Evolutionary conservation across 495 filamentous ascomycete genomes (phyloP).

Genomic region (Trichoderma asperelloides): DNA sequence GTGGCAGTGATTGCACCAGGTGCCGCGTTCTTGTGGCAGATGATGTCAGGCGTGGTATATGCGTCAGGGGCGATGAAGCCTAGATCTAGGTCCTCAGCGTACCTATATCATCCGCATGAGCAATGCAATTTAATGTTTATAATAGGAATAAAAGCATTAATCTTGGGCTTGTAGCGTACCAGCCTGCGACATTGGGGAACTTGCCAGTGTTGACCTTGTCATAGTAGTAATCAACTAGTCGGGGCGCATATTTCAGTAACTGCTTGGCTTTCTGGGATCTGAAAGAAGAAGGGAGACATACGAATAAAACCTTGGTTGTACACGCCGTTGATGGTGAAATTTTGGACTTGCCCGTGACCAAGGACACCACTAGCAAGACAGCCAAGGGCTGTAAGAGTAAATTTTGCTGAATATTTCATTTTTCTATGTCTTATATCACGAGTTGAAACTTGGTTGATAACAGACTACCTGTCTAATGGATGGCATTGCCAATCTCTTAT

Average conservation of each 20-base stretch:
- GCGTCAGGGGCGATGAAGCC: conserved; percentile 24
- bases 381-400: neutral
- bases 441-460: neutral
- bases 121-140: neutral
- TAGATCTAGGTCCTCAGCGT: conserved; percentile 25
- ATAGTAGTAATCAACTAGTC: conserved; percentile 7
- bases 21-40: conserved; percentile 28
- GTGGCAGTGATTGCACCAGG: conserved; percentile 25
- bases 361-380: neutral
- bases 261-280: neutral
- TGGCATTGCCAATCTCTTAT: neutral
- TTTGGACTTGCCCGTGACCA: neutral
- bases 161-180: neutral
- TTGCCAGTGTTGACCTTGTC: conserved; percentile 1
- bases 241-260: neutral
- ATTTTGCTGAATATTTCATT: neutral
- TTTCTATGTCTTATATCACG: neutral
- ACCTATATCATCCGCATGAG: conserved; percentile 12
- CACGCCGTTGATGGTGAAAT: neutral
- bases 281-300: neutral
- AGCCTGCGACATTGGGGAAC: conserved; percentile 6
- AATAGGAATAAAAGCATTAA: neutral
- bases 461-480: neutral
- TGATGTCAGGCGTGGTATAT: conserved; percentile 23
- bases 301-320: conserved; percentile 2